Evolutionary conservation across 2,329 filamentous ascomycete genomes (phyloP).

Genomic region (Cladophialophora chaetospira): DNA sequence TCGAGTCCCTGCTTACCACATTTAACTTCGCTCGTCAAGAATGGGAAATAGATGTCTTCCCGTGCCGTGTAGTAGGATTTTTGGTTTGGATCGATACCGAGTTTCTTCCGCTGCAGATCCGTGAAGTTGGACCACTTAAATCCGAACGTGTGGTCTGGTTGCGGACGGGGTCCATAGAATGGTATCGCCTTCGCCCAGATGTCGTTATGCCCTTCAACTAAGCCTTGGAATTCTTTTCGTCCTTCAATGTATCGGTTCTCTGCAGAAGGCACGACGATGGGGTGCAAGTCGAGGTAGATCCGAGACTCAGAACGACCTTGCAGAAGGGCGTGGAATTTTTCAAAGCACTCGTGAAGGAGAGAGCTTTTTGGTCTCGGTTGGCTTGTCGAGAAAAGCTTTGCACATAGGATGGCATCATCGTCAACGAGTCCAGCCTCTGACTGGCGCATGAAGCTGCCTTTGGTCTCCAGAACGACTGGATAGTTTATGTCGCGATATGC

Average conservation of each 20-base stretch:
- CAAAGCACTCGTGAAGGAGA: conserved; percentile 12
- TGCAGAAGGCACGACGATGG: conserved; percentile 2
- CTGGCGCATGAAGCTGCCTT: conserved; percentile 24
- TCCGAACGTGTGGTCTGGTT: too few species aligned
- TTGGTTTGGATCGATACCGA: too few species aligned
- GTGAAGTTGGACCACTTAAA: too few species aligned
- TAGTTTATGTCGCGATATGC: conserved; percentile 22
- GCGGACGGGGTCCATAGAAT: too few species aligned
- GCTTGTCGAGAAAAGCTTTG: not conserved
- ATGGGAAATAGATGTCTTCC: conserved; percentile 51
- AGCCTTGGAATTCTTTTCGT: not conserved
- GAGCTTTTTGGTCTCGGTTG: conserved; percentile 6
- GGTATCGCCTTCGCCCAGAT: too few species aligned
- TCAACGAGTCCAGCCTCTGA: conserved; percentile 9
- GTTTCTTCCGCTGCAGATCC: too few species aligned
- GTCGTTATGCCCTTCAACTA: not conserved
- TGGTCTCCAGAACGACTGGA: conserved; percentile 14
- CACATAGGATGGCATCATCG: not conserved
- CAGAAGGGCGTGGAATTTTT: conserved; percentile 7
- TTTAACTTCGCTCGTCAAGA: conserved; percentile 54
- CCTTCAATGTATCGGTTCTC: not conserved
- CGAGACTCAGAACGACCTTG: conserved; percentile 9
- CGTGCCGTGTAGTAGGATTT: conserved; percentile 18
- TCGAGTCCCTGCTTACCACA: conserved; percentile 42
- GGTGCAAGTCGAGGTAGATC: conserved; percentile 9